Evolutionary conservation across 306 rosid genomes (phyloP).

Genomic region (Quercus agrifolia): DNA sequence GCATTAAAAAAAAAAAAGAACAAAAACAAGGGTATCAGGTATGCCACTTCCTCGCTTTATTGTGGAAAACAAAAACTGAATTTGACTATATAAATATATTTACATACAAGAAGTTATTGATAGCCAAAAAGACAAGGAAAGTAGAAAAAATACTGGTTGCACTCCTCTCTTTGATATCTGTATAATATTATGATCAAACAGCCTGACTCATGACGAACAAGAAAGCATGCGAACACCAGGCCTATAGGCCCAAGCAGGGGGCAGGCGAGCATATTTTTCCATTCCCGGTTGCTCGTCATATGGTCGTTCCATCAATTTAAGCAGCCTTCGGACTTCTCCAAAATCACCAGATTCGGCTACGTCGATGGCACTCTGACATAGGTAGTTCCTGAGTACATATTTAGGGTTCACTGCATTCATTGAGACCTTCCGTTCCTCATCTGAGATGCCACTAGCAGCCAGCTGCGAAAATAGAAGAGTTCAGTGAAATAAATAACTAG

Average conservation of each 20-base stretch:
- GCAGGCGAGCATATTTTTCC: slow-evolving; percentile 97
- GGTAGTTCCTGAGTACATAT: slow-evolving; percentile 85
- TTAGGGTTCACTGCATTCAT: slow-evolving; percentile 91
- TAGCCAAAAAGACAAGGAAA: not conserved
- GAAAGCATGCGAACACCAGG: slow-evolving; percentile 99
- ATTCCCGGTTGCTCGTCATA: slow-evolving; percentile 96
- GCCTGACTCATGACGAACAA: slow-evolving; percentile 74
- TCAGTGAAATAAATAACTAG: slow-evolving; percentile 8
- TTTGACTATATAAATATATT: slow-evolving; percentile 18
- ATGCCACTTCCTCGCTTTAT: not conserved
- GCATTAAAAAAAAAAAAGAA: no score
- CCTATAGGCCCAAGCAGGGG: slow-evolving; percentile 99
- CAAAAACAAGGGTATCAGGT: not conserved
- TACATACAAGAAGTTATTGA: slow-evolving; percentile 20
- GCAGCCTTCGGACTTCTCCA: slow-evolving; percentile 72
- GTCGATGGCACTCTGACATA: slow-evolving; percentile 94
- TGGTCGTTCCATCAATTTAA: slow-evolving; percentile 81
- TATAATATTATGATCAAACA: slow-evolving; percentile 15
- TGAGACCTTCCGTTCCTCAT: slow-evolving; percentile 73
- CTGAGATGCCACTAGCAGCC: slow-evolving; percentile 63
- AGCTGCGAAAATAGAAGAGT: slow-evolving; percentile 50
- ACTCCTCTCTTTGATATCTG: slow-evolving; percentile 18
- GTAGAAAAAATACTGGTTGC: not conserved
- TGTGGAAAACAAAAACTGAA: not conserved
- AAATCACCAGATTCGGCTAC: slow-evolving; percentile 96